Percentiles rank a stretch among this genome's conserved stretches.
Conservation (phyloP, 2,329 filamentous ascomycete species). For the Cryphonectria japonica region DNA sequence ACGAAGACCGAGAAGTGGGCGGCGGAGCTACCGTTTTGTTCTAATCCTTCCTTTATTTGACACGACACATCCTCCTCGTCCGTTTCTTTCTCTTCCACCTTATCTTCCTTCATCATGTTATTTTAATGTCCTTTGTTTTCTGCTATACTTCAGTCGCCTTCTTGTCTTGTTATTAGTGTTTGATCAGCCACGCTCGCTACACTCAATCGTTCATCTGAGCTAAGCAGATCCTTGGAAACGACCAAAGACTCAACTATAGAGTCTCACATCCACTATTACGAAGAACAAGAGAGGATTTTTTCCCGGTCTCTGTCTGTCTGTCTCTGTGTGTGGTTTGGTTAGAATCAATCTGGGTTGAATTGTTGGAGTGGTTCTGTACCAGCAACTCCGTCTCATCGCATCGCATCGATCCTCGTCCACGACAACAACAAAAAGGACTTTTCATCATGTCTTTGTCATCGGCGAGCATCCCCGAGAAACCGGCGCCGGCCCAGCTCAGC, state of each 20-base stretch:
- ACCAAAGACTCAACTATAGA: too few species aligned
- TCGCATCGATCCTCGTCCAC: not conserved
- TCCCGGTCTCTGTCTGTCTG: too few species aligned
- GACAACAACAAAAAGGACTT: not conserved
- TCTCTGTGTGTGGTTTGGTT: too few species aligned
- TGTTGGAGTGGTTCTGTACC: not conserved
- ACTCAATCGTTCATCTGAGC: not conserved
- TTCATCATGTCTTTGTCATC: not conserved
- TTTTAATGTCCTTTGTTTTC: not conserved
- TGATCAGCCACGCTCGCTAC: not conserved
- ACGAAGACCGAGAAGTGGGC: not conserved
- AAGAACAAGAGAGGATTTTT: too few species aligned
- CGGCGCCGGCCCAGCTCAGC: constrained; percentile 11
- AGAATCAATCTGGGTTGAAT: not conserved
- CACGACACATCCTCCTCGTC: not conserved
- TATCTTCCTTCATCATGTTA: not conserved
- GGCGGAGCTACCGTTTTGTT: not conserved
- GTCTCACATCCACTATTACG: too few species aligned
- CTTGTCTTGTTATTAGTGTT: not conserved
- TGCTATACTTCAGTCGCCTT: not conserved
- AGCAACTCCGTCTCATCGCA: not conserved
- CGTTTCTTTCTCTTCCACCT: not conserved
- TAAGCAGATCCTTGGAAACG: not conserved
- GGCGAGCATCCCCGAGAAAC: constrained; percentile 18
- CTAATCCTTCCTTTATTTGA: not conserved